A percentile compares a stretch with the other conserved stretches of the same genome.
Evolutionary conservation across 441 rosid species (phyloP).

Genomic region (Erysimum cheiri): DNA sequence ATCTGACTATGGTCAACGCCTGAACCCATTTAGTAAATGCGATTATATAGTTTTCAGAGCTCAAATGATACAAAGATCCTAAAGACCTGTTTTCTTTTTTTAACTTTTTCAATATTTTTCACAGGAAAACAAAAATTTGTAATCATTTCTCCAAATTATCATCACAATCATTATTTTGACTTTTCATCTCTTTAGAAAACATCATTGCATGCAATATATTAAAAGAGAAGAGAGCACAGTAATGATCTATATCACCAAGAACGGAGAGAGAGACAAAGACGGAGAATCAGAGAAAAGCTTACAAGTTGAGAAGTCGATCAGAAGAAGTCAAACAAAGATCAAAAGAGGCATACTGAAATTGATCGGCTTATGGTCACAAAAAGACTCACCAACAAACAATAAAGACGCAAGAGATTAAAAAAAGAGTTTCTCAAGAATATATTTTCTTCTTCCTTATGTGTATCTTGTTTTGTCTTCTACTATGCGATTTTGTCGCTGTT

Average conservation of each 20-base stretch:
- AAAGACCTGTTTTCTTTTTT: background rate
- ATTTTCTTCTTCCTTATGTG: slow-evolving; percentile 2
- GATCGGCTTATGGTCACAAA: slow-evolving; percentile 13
- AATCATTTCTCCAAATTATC: slow-evolving; percentile 17
- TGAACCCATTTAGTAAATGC: too few species aligned
- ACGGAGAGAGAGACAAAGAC: slow-evolving; percentile 30
- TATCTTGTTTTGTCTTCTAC: background rate
- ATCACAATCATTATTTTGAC: slow-evolving; percentile 12
- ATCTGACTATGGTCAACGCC: slow-evolving; percentile 23
- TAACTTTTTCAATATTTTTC: too few species aligned
- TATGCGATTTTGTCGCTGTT: slow-evolving; percentile 11
- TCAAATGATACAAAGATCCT: too few species aligned
- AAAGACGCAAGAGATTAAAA: slow-evolving; percentile 2
- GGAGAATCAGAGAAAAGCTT: slow-evolving; percentile 19
- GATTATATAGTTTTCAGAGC: too few species aligned
- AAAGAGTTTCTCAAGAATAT: background rate
- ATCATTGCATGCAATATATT: slow-evolving; percentile 43
- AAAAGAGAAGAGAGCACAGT: background rate
- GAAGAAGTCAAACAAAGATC: slow-evolving; percentile 38
- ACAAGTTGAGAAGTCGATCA: slow-evolving; percentile 38
- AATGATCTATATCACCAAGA: slow-evolving; percentile 12
- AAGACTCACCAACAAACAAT: slow-evolving; percentile 8
- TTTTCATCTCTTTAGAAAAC: slow-evolving; percentile 19
- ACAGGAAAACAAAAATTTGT: background rate
- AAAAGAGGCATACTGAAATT: slow-evolving; percentile 11